Evolutionary conservation across 805 yeast species (phyloP), one percentile per base, ranked within the genome.

Genomic region (Lipomyces sp.): DNA sequence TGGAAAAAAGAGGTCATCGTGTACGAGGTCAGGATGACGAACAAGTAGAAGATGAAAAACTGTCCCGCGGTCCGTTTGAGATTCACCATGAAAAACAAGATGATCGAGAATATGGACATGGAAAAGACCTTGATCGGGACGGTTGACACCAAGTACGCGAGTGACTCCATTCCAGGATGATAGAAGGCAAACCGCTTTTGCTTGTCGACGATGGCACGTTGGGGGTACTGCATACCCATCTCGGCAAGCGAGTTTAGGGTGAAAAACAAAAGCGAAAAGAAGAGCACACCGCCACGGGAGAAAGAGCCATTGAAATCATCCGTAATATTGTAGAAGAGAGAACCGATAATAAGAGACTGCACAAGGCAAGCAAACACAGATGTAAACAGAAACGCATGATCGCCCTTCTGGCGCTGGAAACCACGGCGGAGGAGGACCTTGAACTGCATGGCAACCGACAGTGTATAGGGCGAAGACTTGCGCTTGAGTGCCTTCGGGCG

Each of bases 271-370:
- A 73, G 66, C 36, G 69, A 56, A 58, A 82, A 82, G 68, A 84
- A 85, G 73, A 84, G 70, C 40, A 82, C 75, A 37, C 87, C 80
- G 51, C 84, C 82, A 56, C 87, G 73, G 8, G 83, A 56, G 61
- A 80, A 84, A 1, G 84, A 80, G 41, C 84, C 83, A 7, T 61
- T 46, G 0, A 84, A 81, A 18, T 70, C 51, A 2, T 69, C 66
- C 1, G 81, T 76, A 18, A 80, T 66, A 47, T 78, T 69, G 65
- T 75, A 81, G 65, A 73, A 83, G 56, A 84, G 68, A 0, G 88
- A 83, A 33, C 88, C 86, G 14, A 73, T 69, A 61, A 83, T 74
- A 42, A 84, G 72, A 7, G 84, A 73, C 67, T 82, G 83, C 28
- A 75, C 63, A 11, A 76, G 59, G 49, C 76, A 77, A 10, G 85